Base-by-base conservation (phyloP, 2,329 filamentous ascomycete species). In the Sordariomycetes sp. region DNA sequence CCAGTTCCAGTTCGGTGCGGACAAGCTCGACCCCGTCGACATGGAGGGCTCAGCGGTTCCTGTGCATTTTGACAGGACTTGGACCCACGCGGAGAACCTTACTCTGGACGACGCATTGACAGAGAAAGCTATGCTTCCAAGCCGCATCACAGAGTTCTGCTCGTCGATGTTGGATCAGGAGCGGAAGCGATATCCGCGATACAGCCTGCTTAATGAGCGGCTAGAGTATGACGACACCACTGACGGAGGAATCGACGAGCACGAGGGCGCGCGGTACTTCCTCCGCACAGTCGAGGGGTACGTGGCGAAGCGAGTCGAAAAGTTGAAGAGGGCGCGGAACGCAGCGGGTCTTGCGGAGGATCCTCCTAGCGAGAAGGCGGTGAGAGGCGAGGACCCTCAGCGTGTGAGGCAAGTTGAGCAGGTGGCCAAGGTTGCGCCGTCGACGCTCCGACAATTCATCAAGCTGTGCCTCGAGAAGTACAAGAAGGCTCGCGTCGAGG, bases 1-100 rank as follows among this genome's bases (percentile, higher is more conserved):
- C 2, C 94, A 99, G 69, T 97, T 99, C 74, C 91, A 96, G 68
- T 99, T 96, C 66, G 94, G 94, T 69, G 94, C 94, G 35, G 94
- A 99, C 67, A 92, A 93, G 62, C 78, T 99, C 35, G 94, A 99
- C 70, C 94, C 94, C 1, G 88, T 97, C 22, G 92, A 97, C 68
- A 99, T 99, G 93, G 94, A 99, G 71, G 94, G 91, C 51, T 87
- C 88, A 62, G 93, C 90, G 8, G 90, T 89, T 65, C 94, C 94
- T 4, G 94, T 99, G 55, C 83, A 97, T 67, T 97, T 97, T 67
- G 85, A 89, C 57, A 85, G 93, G 53, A 97, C 93, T 0, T 97
- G 90, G 78, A 90, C 85, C 20, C 93, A 97, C 68, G 77, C 81
- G 5, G 81, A 90, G 78, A 73, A 86, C 73, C 65, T 85, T 5